Base-by-base conservation (phyloP, 2,329 filamentous ascomycete genomes). In the Ophiostoma fasciatum region DNA sequence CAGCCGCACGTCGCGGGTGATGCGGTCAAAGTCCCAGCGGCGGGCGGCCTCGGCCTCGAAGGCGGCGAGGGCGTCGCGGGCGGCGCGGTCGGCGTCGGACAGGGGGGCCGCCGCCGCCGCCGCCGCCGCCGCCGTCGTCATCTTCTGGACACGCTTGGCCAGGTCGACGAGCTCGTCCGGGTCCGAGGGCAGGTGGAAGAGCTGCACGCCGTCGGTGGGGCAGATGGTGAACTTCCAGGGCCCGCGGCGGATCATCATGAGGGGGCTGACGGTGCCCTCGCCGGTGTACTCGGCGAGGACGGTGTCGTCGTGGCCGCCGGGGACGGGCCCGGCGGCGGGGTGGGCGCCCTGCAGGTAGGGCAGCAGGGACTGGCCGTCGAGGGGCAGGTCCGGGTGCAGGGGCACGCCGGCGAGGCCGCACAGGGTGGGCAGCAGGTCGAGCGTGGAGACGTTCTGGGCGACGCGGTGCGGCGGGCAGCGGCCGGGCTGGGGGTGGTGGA, bases 251-350 rank as follows among this genome's bases (percentile, higher is more conserved):
- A 94, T 94, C 87, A 94, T 94, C 67, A 93, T 83, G 38, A 92
- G 71, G 2, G 87, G 87, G 5, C 81, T 77, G 38, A 93, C 67
- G 1, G 87, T 94, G 32, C 87, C 87, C 59, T 94, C 87, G 33
- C 84, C 87, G 51, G 88, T 93, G 61, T 94, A 94, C 61, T 94
- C 87, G 42, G 84, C 85, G 49, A 88, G 80, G n/a, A 90, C 85
- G 10, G 82, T 90, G 54, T 94, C 85, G 42, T 79, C 77, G 28
- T 73, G 75, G 17, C 59, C 37, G 1, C 8, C 28, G 17, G 35
- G 10, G n/a, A 10, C 22, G 6, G 31, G n/a, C n/a, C 33, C 59
- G n/a, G n/a, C n/a, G n/a, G n/a, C n/a, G n/a, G n/a, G n/a, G n/a
- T n/a, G n/a, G n/a, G n/a, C n/a, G 34, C 72, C 74, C 48, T 77